Percentiles rank a stretch among this genome's conserved stretches.
Conservation (phyloP, 805 yeast species). For the Saccharomycopsis fibuligera region DNA sequence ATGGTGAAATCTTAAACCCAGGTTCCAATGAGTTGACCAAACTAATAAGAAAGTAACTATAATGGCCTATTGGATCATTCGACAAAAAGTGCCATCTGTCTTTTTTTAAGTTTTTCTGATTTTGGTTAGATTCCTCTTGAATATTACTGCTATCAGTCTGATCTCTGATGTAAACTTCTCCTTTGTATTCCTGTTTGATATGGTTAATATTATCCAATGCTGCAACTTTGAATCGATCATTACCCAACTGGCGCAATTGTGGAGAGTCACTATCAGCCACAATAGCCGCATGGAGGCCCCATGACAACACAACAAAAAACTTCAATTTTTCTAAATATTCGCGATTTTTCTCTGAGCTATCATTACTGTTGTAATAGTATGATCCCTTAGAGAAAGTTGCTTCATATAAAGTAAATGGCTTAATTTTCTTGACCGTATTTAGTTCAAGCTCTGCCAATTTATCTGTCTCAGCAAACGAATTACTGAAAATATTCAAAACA, state of each 20-base stretch:
- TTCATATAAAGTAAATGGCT: constrained; percentile 40
- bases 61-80: constrained; percentile 31
- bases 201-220: constrained; percentile 43
- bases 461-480: constrained; percentile 17
- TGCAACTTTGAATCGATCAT: constrained; percentile 53
- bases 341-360: constrained; percentile 24
- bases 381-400: constrained; percentile 37
- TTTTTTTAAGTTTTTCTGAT: constrained; percentile 10
- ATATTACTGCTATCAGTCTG: constrained; percentile 9
- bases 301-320: constrained; percentile 57
- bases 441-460: too few species aligned
- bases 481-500: constrained; percentile 27
- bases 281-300: constrained; percentile 73
- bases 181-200: constrained; percentile 45
- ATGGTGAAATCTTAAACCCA: constrained; percentile 57
- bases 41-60: constrained; percentile 57
- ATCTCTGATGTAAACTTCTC: constrained; percentile 27
- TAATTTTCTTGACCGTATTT: too few species aligned
- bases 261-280: constrained; percentile 71
- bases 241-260: constrained; percentile 53
- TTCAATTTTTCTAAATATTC: constrained; percentile 8
- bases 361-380: constrained; percentile 27
- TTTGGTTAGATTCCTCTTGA: constrained; percentile 7
- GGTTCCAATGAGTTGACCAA: constrained; percentile 53
- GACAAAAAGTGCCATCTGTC: not conserved